These are phyloP conservation scores for Verticillium klebahnii DNA, from an alignment of 2,329 filamentous ascomycete genomes.

Conservation along the genomic window DNA sequence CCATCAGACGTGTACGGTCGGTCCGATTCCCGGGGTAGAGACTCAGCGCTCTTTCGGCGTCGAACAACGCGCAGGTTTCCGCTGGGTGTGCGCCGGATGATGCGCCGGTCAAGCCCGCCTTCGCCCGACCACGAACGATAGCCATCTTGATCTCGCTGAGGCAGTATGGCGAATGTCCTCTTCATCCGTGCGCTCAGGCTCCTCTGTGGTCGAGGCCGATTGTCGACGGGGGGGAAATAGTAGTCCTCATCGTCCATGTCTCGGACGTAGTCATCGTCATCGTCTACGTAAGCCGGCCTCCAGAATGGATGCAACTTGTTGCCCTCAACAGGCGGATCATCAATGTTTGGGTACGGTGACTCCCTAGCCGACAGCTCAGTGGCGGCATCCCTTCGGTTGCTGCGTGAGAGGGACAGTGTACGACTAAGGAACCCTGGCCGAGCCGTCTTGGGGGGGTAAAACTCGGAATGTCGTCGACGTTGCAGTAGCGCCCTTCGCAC, in stretches of 20 bases:
- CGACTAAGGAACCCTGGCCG: conserved; percentile 40
- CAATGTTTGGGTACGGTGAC: conserved; percentile 33
- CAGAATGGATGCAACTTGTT: conserved; percentile 57
- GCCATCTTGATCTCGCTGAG: conserved; percentile 38
- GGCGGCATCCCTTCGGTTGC: conserved; percentile 20
- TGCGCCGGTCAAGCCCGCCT: conserved; percentile 45
- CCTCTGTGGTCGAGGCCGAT: conserved; percentile 40
- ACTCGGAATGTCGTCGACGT: conserved; percentile 39
- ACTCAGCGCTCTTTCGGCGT: conserved; percentile 38
- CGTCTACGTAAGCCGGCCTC: conserved; percentile 46
- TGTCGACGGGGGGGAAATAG: conserved; percentile 44
- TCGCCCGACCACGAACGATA: conserved; percentile 18
- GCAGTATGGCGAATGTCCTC: conserved; percentile 57
- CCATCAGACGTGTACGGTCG: conserved; percentile 31
- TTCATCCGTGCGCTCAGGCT: conserved; percentile 51
- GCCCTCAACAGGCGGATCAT: conserved; percentile 45
- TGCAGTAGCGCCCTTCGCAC: conserved; percentile 50
- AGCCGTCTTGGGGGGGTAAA: conserved; percentile 32
- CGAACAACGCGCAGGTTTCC: conserved; percentile 57
- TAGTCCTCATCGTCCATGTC: conserved; percentile 31
- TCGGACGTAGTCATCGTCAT: conserved; percentile 25
- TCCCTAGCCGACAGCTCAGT: conserved; percentile 15
- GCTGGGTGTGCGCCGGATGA: conserved; percentile 53
- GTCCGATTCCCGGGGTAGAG: conserved; percentile 8
- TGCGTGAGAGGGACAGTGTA: conserved; percentile 49